These are phyloP conservation scores for Capsicum rhomboideum DNA, from an alignment of 257 asterid species.

Conservation along the genomic window DNA sequence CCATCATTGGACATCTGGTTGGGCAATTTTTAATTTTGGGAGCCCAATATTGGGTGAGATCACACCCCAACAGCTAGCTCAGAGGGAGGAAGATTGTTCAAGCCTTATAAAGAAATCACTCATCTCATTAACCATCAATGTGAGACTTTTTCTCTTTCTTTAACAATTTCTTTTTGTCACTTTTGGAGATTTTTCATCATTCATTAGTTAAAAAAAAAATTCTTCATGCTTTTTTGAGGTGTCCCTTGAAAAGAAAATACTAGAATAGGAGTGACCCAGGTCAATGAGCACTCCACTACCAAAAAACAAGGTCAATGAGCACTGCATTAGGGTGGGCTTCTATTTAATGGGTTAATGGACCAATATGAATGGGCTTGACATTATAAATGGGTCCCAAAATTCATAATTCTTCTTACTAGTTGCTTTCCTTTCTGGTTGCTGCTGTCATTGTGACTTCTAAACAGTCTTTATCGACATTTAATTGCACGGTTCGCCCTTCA, in stretches of 20 bases:
- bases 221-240: not conserved
- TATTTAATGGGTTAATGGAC: not conserved
- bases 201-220: not conserved
- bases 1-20: too few species aligned
- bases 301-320: not conserved
- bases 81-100: too few species aligned
- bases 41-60: too few species aligned
- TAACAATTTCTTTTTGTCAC: not conserved
- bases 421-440: not conserved
- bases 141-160: too few species aligned
- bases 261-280: not conserved
- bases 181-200: not conserved
- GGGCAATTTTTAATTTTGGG: too few species aligned
- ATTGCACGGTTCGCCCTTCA: too few species aligned
- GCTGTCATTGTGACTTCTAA: not conserved
- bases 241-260: not conserved
- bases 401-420: not conserved
- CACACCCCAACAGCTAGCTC: too few species aligned
- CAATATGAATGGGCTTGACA: not conserved
- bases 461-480: not conserved
- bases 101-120: too few species aligned
- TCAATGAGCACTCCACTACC: not conserved
- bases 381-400: not conserved
- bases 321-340: not conserved
- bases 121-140: too few species aligned